Percentiles rank a stretch among this genome's conserved stretches.
phyloP scores from a whole-genome alignment of 2,329 filamentous ascomycete species.

The Dothidotthia symphoricarpi region DNA sequence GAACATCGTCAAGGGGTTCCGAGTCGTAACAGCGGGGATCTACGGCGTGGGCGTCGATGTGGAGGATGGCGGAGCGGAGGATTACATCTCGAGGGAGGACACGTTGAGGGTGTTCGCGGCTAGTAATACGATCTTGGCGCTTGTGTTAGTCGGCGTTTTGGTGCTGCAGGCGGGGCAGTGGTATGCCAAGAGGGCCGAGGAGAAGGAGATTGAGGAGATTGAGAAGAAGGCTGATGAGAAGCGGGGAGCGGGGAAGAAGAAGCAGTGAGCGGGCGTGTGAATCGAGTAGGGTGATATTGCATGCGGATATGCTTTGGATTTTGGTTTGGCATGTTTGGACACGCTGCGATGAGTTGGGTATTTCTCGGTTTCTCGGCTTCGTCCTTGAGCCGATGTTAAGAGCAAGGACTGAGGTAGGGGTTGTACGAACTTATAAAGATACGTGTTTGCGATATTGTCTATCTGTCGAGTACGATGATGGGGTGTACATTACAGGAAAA shows the following conservation, averaged over 20 bases:
- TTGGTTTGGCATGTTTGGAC: no score
- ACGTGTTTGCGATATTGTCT: no score
- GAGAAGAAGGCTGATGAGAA: constrained; percentile 47
- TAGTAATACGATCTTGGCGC: constrained; percentile 91
- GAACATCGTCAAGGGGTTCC: constrained; percentile 93
- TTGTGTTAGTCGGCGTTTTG: constrained; percentile 87
- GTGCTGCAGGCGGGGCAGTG: constrained; percentile 95
- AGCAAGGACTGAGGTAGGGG: not conserved
- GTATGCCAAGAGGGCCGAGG: constrained; percentile 95
- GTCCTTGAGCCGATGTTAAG: not conserved
- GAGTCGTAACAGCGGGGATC: constrained; percentile 72
- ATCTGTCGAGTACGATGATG: no score
- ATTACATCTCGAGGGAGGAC: constrained; percentile 80
- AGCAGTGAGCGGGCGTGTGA: constrained; percentile 11
- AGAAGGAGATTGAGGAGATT: constrained; percentile 70
- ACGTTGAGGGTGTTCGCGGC: constrained; percentile 86
- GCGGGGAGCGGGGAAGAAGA: constrained; percentile 39
- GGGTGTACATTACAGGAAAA: no score
- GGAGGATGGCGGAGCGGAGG: constrained; percentile 46
- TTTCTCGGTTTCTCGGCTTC: no score
- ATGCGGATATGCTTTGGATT: no score
- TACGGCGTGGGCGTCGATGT: constrained; percentile 53
- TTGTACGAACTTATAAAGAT: no score
- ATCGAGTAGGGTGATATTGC: not conserved
- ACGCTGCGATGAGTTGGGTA: no score